These are phyloP conservation scores for Leucaena leucocephala DNA, from an alignment of 306 rosid genomes.

Conservation along the genomic window DNA sequence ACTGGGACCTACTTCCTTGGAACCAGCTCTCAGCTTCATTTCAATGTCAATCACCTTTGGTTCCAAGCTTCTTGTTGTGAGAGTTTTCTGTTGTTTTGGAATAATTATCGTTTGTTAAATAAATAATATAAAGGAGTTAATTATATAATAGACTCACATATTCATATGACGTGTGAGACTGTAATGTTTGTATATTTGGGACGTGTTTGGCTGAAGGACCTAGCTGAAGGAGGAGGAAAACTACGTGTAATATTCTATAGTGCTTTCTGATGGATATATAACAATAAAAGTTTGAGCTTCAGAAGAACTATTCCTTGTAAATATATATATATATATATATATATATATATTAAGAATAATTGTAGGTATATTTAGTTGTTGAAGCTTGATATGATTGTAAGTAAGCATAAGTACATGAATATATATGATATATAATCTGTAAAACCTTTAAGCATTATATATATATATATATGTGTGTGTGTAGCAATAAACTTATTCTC, in stretches of 20 bases:
- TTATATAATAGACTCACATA: background rate
- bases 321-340: too few relatives aligned
- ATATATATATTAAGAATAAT: too few relatives aligned
- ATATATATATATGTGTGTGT: background rate
- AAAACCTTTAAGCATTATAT: too few relatives aligned
- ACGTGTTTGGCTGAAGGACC: background rate
- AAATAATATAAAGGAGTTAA: background rate
- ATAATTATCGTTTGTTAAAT: background rate
- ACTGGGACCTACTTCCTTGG: conserved; percentile 18
- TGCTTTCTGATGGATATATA: background rate
- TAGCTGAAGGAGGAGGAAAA: background rate
- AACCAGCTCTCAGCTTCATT: conserved; percentile 9
- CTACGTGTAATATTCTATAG: background rate
- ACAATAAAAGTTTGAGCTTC: background rate
- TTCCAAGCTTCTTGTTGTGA: conserved; percentile 6
- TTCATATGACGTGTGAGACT: background rate
- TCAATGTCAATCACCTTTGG: background rate
- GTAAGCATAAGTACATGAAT: too few relatives aligned
- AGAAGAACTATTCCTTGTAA: background rate
- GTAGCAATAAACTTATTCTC: background rate
- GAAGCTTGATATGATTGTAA: too few relatives aligned
- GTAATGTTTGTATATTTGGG: background rate
- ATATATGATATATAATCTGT: too few relatives aligned
- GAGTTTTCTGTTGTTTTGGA: background rate
- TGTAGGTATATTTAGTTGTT: too few relatives aligned